Evolutionary conservation across 2,329 filamentous ascomycete genomes (phyloP).

Genomic region (Parascedosporium putredinis): DNA sequence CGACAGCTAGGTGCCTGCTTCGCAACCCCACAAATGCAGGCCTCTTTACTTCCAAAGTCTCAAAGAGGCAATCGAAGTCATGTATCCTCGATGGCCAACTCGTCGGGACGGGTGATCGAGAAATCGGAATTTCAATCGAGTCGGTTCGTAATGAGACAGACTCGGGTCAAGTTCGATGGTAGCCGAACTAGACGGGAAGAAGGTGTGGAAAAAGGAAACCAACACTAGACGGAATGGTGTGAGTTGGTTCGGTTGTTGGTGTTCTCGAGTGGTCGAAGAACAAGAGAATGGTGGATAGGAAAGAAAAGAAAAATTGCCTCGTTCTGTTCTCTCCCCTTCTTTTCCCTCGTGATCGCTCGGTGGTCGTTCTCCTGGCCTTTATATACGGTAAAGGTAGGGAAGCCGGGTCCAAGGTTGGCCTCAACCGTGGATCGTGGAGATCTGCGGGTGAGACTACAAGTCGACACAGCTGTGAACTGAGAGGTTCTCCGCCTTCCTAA

Average conservation of each 20-base stretch:
- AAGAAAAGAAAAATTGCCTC: neutral
- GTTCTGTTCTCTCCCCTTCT: neutral
- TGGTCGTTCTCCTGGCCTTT: conserved; percentile 6
- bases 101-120: neutral
- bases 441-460: conserved; percentile 6
- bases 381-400: conserved; percentile 7
- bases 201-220: conserved; percentile 7
- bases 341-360: conserved; percentile 1
- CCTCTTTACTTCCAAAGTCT: conserved; percentile 7
- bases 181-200: conserved; percentile 11
- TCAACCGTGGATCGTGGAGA: conserved; percentile 7
- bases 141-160: neutral
- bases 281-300: no score
- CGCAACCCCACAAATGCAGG: conserved; percentile 8
- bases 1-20: conserved; percentile 18
- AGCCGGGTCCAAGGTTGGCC: conserved; percentile 8
- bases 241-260: neutral
- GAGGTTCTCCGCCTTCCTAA: conserved; percentile 14
- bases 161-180: conserved; percentile 9
- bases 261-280: conserved; percentile 1
- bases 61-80: conserved; percentile 9
- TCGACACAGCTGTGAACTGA: conserved; percentile 9
- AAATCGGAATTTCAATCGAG: neutral
- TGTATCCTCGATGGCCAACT: conserved; percentile 10
- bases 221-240: neutral